Evolutionary conservation across 371 early-diverging fungal genomes (phyloP).

Genomic region (Lichtheimia corymbifera): DNA sequence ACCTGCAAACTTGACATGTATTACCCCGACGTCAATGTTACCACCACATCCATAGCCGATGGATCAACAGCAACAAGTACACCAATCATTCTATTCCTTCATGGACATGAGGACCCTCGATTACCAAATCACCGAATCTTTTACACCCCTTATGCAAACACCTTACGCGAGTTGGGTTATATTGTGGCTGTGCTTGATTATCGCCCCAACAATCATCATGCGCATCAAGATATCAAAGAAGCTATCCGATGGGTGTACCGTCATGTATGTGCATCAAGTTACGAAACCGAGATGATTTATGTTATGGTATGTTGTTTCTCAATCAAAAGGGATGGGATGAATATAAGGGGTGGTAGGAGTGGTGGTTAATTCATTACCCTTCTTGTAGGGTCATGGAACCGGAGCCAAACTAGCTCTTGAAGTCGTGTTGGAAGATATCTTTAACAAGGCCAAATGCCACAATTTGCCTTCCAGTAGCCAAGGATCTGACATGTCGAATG

Average conservation of each 20-base stretch:
- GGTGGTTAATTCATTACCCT: background rate
- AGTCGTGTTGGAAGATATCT: constrained; percentile 42
- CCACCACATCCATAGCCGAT: too few relatives aligned
- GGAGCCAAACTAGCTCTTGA: constrained; percentile 50
- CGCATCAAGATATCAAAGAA: constrained; percentile 58
- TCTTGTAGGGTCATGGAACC: constrained; percentile 49
- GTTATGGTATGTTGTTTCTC: constrained; percentile 50
- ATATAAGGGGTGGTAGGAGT: too few relatives aligned
- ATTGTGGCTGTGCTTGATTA: constrained; percentile 79
- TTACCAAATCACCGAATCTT: constrained; percentile 47
- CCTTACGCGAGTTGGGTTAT: constrained; percentile 67
- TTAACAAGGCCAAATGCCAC: constrained; percentile 31
- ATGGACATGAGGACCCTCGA: constrained; percentile 68
- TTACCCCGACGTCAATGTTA: constrained; percentile 22
- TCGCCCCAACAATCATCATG: constrained; percentile 42
- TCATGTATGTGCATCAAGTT: constrained; percentile 46
- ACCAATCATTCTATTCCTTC: constrained; percentile 74
- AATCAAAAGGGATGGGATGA: too few relatives aligned
- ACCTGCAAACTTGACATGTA: constrained; percentile 38
- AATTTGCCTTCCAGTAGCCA: background rate
- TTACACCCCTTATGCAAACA: constrained; percentile 66
- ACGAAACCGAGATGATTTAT: constrained; percentile 54
- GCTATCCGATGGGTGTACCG: constrained; percentile 63
- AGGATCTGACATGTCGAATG: constrained; percentile 5
- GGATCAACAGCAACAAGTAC: background rate